Percentiles rank a stretch among this genome's conserved stretches.
phyloP scores from a whole-genome alignment of 371 early-diverging fungal genomes.

The Rhizomucor pusillus region DNA sequence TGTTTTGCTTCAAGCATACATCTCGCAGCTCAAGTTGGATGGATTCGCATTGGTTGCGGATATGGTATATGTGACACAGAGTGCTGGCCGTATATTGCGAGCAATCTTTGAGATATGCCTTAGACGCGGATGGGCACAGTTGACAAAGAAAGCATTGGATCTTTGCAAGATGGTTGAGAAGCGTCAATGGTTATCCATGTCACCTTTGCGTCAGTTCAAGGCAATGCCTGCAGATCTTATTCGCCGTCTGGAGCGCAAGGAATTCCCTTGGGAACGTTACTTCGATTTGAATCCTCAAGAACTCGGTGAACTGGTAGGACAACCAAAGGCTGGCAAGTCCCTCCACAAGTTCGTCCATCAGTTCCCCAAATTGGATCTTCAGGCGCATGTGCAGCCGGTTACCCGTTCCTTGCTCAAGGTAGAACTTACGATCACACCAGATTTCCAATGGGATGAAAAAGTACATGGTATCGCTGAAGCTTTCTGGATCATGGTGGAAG shows the following conservation, averaged over 20 bases:
- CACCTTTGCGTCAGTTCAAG: conserved; percentile 90
- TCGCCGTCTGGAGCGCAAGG: conserved; percentile 88
- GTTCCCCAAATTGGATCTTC: conserved; percentile 88
- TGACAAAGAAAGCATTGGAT: conserved; percentile 82
- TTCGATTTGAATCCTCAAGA: conserved; percentile 88
- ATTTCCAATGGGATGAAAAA: conserved; percentile 91
- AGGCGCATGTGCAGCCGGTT: conserved; percentile 91
- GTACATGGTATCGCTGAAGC: conserved; percentile 82
- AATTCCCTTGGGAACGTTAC: conserved; percentile 93
- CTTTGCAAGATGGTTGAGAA: conserved; percentile 94
- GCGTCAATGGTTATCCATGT: conserved; percentile 91
- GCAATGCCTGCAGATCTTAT: conserved; percentile 82
- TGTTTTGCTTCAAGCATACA: conserved; percentile 93
- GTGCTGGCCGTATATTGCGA: conserved; percentile 90
- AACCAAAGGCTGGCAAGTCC: conserved; percentile 84
- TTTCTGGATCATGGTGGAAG: conserved; percentile 95
- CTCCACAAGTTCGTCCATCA: conserved; percentile 88
- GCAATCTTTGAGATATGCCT: conserved; percentile 97
- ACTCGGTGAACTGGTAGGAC: conserved; percentile 87
- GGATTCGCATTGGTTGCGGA: conserved; percentile 95
- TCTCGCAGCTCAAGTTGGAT: conserved; percentile 86
- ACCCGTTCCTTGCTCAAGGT: conserved; percentile 87
- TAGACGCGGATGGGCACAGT: conserved; percentile 92
- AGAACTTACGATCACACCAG: conserved; percentile 89
- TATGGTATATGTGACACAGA: conserved; percentile 96